Conservation (phyloP, 1,139 yeast species). For the Taiozyma onychis region DNA sequence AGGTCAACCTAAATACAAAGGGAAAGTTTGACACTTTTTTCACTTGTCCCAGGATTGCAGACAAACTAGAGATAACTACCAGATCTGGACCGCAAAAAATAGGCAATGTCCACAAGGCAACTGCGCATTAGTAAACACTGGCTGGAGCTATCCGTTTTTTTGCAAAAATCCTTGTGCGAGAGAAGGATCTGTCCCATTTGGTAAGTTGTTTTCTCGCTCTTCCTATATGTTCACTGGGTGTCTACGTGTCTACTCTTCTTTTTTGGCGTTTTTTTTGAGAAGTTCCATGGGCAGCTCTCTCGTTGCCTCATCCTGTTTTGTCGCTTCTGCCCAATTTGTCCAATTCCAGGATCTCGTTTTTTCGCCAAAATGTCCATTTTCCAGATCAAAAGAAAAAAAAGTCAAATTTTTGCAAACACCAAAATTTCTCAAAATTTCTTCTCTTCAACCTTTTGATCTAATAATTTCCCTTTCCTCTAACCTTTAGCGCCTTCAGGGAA, state of each 20-base stretch:
- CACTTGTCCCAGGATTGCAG: too few species aligned
- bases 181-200: too few species aligned
- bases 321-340: neutral
- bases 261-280: neutral
- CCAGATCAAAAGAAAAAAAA: neutral
- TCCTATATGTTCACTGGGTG: neutral
- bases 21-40: too few species aligned
- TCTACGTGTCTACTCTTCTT: neutral
- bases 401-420: neutral
- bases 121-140: neutral
- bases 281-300: neutral
- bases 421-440: neutral
- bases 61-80: too few species aligned
- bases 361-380: neutral
- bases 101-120: neutral
- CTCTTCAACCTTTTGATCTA: neutral
- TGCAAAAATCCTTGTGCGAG: too few species aligned
- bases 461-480: neutral
- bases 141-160: too few species aligned
- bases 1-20: too few species aligned
- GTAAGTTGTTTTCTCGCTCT: too few species aligned
- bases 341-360: neutral
- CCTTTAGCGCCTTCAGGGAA: neutral
- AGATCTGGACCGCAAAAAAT: too few species aligned
- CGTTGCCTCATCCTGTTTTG: neutral